Conservation (phyloP, 495 filamentous ascomycete species). For the Tirmania nivea region DNA sequence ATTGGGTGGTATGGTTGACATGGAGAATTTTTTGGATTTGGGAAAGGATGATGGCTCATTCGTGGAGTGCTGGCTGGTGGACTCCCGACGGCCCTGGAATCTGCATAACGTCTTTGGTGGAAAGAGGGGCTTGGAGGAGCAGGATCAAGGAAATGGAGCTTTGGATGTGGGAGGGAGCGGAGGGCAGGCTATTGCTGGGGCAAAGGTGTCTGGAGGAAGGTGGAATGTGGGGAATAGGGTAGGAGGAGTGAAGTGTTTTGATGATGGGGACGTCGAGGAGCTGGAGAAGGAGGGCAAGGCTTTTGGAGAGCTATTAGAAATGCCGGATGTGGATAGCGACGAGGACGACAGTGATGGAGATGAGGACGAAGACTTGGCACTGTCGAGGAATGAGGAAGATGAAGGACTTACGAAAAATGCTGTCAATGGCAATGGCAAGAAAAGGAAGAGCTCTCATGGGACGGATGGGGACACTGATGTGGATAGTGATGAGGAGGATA, state of each 20-base stretch:
- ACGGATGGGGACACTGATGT: conserved; percentile 27
- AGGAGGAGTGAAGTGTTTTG: conserved; percentile 32
- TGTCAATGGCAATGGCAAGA: conserved; percentile 13
- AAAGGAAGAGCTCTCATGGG: conserved; percentile 42
- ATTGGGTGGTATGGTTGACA: conserved; percentile 72
- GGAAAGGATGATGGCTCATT: conserved; percentile 35
- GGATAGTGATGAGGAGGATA: conserved; percentile 43
- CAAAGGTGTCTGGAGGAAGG: conserved; percentile 32
- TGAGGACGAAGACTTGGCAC: conserved; percentile 14
- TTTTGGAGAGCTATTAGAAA: conserved; percentile 58
- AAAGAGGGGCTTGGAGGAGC: conserved; percentile 26
- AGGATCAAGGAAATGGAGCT: conserved; percentile 29
- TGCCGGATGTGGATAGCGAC: conserved; percentile 72
- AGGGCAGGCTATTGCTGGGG: background rate
- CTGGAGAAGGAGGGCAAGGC: conserved; percentile 50
- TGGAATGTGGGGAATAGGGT: conserved; percentile 20
- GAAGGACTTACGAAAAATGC: conserved; percentile 10
- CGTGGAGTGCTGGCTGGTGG: conserved; percentile 74
- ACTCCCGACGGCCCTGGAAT: conserved; percentile 86
- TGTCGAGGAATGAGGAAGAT: conserved; percentile 11
- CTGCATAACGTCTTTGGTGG: conserved; percentile 78
- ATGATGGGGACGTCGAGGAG: conserved; percentile 93
- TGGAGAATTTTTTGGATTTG: conserved; percentile 51
- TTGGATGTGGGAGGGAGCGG: conserved; percentile 27
- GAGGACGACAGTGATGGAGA: conserved; percentile 34